Base-by-base conservation (phyloP, 768 basidiomycete species). In the Fibroporia radiculosa region DNA sequence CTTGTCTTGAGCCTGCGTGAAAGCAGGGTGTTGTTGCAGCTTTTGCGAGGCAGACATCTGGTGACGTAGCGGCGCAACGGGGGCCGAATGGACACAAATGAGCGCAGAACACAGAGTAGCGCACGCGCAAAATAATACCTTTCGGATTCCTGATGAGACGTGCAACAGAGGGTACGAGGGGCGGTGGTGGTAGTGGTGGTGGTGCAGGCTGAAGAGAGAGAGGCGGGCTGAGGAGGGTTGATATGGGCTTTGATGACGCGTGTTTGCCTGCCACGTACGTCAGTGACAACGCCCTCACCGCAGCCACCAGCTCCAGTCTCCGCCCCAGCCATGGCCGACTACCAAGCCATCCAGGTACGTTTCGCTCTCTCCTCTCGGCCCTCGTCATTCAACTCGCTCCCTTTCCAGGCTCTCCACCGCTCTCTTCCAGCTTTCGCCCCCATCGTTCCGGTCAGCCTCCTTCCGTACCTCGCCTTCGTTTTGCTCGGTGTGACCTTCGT, bases 21-120 rank as follows among this genome's bases (percentile, higher is more conserved):
- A 80, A 57, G 82, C 72, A 25, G 93, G 92, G 71, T 95, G 93
- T 62, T 86, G 82, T 68, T 91, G 83, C 52, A 93, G 64, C 67
- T 83, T 84, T 71, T 91, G 80, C 20, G 80, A 66, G 48, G 86
- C 79, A 55, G 87, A 87, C 86, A 89, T 89, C 48, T 47, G 48
- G 24, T 22, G 29, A 45, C 34, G 36, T 39, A 19, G 16, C 18
- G 39, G 25, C 16, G 34, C 34, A 35, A 22, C 41, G 41, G 10
- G 24, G 10, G n/a, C n/a, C n/a, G n/a, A 25, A 13, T 16, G 35
- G 32, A n/a, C 6, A 22, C 31, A 34, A 44, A 19, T 42, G 28
- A 29, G 27, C 27, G n/a, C n/a, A n/a, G n/a, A n/a, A n/a, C n/a
- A n/a, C n/a, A n/a, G n/a, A n/a, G n/a, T n/a, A 6, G 20, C 14